Conservation (phyloP, 1,139 yeast genomes). For the Arxiozyma heterogenica region DNA sequence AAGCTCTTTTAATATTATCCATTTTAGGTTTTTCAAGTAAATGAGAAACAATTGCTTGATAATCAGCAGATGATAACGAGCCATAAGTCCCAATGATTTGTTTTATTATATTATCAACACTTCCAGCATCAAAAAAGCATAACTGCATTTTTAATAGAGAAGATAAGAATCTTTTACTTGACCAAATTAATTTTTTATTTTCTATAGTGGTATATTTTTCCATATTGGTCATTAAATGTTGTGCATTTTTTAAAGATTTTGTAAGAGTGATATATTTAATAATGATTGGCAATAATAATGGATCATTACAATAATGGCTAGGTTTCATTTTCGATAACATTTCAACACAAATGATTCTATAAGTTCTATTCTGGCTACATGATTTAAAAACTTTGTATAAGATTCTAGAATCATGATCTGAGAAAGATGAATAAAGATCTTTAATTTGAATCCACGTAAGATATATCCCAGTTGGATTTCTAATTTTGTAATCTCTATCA, state of each 20-base stretch:
- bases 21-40: slow-evolving; percentile 10
- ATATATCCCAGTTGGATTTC: slow-evolving; percentile 25
- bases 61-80: slow-evolving; percentile 15
- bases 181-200: slow-evolving; percentile 22
- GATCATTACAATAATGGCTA: slow-evolving; percentile 31
- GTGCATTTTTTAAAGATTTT: slow-evolving; percentile 25
- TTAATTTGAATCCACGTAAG: slow-evolving; percentile 22
- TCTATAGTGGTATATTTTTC: slow-evolving; percentile 13
- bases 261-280: slow-evolving; percentile 30
- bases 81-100: slow-evolving; percentile 25
- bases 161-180: slow-evolving; percentile 25
- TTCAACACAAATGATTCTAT: slow-evolving; percentile 26
- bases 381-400: slow-evolving; percentile 29
- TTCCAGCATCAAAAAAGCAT: slow-evolving; percentile 33
- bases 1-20: slow-evolving; percentile 15
- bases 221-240: slow-evolving; percentile 27
- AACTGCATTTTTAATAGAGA: slow-evolving; percentile 36
- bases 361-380: slow-evolving; percentile 31
- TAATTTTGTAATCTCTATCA: slow-evolving; percentile 15
- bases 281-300: slow-evolving; percentile 32
- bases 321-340: slow-evolving; percentile 31
- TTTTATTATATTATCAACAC: slow-evolving; percentile 34
- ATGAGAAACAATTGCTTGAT: slow-evolving; percentile 16
- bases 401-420: slow-evolving; percentile 22
- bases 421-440: slow-evolving; percentile 13